A percentile compares a stretch with the other conserved stretches of the same genome.
phyloP scores from a whole-genome alignment of 1,139 yeast genomes.

The Williopsis jadinii region DNA sequence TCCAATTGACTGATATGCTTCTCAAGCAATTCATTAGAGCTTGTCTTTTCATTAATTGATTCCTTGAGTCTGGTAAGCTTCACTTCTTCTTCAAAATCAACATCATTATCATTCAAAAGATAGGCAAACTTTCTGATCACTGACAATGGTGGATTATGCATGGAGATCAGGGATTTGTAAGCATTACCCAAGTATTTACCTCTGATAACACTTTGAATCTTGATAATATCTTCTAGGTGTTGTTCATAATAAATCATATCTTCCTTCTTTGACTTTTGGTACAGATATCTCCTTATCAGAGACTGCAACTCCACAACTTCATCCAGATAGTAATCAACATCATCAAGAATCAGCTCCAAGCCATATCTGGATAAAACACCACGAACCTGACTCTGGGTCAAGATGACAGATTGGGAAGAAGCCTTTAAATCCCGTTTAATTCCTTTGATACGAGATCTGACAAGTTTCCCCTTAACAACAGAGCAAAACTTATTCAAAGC shows the following conservation, averaged over 20 bases:
- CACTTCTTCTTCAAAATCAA: conserved; percentile 72
- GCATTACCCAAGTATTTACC: conserved; percentile 67
- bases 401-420: conserved; percentile 24
- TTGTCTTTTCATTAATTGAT: conserved; percentile 54
- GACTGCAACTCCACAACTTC: conserved; percentile 31
- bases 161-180: conserved; percentile 61
- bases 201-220: conserved; percentile 68
- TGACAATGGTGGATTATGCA: conserved; percentile 68
- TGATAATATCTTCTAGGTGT: conserved; percentile 53
- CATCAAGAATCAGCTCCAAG: conserved; percentile 42
- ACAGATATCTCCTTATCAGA: conserved; percentile 26
- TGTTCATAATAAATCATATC: conserved; percentile 46
- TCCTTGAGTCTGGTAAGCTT: conserved; percentile 64
- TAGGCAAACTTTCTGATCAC: conserved; percentile 76
- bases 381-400: conserved; percentile 34
- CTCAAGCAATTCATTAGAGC: conserved; percentile 61
- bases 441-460: conserved; percentile 16
- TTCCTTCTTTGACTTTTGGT: conserved; percentile 25
- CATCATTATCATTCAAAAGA: conserved; percentile 66
- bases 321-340: conserved; percentile 34
- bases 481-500: conserved; percentile 27
- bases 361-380: conserved; percentile 45
- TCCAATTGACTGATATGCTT: conserved; percentile 74
- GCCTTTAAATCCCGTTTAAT: conserved; percentile 11
- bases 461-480: conserved; percentile 22